A percentile compares a stretch with the other conserved stretches of the same genome.
These are phyloP conservation scores for Fistulina hepatica DNA, from an alignment of 1,284 basidiomycete genomes.

Conservation along the genomic window DNA sequence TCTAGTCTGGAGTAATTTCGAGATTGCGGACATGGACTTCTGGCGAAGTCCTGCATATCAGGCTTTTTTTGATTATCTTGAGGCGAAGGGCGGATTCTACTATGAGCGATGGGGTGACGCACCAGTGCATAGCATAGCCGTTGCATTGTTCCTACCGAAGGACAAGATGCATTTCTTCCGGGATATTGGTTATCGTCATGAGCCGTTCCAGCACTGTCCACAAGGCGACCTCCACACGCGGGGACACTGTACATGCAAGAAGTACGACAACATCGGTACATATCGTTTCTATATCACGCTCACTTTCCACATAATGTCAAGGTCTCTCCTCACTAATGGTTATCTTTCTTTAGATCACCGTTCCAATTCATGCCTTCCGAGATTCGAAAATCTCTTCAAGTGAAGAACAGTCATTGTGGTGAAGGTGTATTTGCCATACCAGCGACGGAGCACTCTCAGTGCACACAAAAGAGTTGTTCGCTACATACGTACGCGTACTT, in stretches of 20 bases:
- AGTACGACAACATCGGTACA: conserved; percentile 40
- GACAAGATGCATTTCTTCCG: conserved; percentile 65
- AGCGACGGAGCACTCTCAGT: no score
- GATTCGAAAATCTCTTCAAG: conserved; percentile 10
- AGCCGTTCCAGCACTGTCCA: conserved; percentile 55
- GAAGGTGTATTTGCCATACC: no score
- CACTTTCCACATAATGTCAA: no score
- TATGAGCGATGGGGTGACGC: conserved; percentile 83
- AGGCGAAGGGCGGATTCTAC: conserved; percentile 70
- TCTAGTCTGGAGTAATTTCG: conserved; percentile 72
- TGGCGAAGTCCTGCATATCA: conserved; percentile 66
- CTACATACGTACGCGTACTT: no score
- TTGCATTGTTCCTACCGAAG: conserved; percentile 52
- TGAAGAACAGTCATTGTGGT: no score
- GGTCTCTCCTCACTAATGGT: no score
- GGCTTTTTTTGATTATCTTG: conserved; percentile 70
- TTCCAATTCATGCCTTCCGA: conserved; percentile 12
- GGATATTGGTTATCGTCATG: conserved; percentile 49
- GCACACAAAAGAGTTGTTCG: no score
- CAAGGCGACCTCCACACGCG: conserved; percentile 33
- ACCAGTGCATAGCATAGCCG: conserved; percentile 71
- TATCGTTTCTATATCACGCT: no score
- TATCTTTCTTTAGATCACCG: no score
- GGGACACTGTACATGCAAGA: conserved; percentile 40
- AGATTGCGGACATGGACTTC: conserved; percentile 72